Base-by-base conservation (phyloP, 441 rosid genomes). In the Adansonia rubrostipa region DNA sequence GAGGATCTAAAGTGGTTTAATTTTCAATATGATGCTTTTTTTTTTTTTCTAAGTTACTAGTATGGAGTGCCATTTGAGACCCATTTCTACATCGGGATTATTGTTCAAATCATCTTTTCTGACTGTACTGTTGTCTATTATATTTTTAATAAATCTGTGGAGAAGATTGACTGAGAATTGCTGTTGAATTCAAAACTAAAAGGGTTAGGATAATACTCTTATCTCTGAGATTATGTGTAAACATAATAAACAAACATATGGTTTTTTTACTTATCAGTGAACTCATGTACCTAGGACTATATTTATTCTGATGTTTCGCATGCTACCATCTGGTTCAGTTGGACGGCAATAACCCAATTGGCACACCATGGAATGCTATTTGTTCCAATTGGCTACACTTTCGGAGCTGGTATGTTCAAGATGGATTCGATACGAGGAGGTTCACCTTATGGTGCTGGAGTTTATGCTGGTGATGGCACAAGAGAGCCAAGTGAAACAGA, bases 311-410 rank as follows among this genome's bases (percentile, higher is more conserved):
- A 24, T 5, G 53, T 48, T 48, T 81, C 70, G 61, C 50, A 45
- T 50, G 28, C 24, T 74, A 80, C 67, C 17, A 15, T 81, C 78
- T 71, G 63, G 28, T 80, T 82, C 90, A 95, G 99, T 71, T 95
- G 99, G 99, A 95, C 96, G 7, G 96, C 98, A 51, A 92, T 95
- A 75, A 93, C 98, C 57, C 99, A 96, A 74, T 83, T 96, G 17
- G 94, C 91, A 51, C 99, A 96, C 89, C 99, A 96, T 33, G 98
- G 97, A 74, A 96, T 96, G 99, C 84, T 96, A 22, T 94, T 89
- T 58, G 99, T 96, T 57, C 99, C 99, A 0, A 88, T 96, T 57
- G 99, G 97, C 1, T 96, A 96, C 88, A 96, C 99, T 47, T 96
- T 96, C 71, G 97, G 98, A 45, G 99, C 97, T 0, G 97, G 97